Evolutionary conservation across 2,329 filamentous ascomycete species (phyloP).

Genomic region (Colletotrichum graminicola): DNA sequence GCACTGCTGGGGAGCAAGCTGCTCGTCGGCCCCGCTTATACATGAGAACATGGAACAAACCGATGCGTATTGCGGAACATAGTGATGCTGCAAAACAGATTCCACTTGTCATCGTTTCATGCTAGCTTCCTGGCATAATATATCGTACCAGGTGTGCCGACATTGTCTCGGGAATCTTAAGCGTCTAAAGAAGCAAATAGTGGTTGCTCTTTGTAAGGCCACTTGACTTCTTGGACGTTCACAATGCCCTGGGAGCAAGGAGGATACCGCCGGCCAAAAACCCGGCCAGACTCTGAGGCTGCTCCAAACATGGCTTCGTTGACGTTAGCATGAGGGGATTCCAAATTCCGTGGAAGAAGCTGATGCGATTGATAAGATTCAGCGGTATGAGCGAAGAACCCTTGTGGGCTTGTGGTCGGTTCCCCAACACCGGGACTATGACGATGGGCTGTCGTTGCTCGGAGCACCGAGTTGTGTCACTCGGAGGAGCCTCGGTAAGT

Average conservation of each 20-base stretch:
- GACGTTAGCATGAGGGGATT: conserved; percentile 12
- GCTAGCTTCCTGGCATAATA: too few species aligned
- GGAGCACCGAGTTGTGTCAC: conserved; percentile 32
- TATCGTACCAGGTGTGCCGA: too few species aligned
- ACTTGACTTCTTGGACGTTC: neutral
- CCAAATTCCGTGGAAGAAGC: neutral
- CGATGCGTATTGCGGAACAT: too few species aligned
- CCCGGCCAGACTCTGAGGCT: neutral
- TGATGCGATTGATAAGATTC: conserved; percentile 16
- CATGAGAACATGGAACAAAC: too few species aligned
- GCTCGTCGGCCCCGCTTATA: too few species aligned
- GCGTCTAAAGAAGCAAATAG: neutral
- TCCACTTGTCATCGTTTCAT: too few species aligned
- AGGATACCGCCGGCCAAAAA: neutral
- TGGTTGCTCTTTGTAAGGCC: neutral
- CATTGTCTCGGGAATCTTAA: too few species aligned
- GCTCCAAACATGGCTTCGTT: conserved; percentile 2
- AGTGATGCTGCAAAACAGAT: too few species aligned
- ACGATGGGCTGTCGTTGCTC: conserved; percentile 1
- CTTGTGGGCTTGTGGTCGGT: conserved; percentile 18
- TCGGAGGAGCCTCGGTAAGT: conserved; percentile 40
- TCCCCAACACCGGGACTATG: conserved; percentile 28
- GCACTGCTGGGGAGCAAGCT: too few species aligned
- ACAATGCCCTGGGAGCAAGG: neutral
- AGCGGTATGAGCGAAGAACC: conserved; percentile 27